Evolutionary conservation across 306 rosid species (phyloP), one percentile per base, ranked within the genome.

Genomic region (Sophora flavescens): DNA sequence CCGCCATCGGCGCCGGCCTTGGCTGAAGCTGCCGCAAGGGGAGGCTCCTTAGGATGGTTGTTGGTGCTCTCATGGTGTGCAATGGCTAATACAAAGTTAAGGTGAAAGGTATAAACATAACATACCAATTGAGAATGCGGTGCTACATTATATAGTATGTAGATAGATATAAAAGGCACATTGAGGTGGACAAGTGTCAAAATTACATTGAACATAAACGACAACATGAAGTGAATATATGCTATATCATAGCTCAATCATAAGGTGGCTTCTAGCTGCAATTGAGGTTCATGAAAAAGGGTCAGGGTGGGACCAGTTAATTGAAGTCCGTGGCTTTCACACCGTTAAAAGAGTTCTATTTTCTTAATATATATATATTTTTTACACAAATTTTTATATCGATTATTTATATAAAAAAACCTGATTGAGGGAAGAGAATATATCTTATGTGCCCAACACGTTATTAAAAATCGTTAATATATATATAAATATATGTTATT

Each of bases 1-100:
- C 88, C 0, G 77, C 47, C 0, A 18, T 74, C 16, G 56, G 44
- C 1, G 22, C 22, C 22, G 52, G 28, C 62, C 56, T 16, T 1
- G 67, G 59, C 13, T 64, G 74, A 44, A 70, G 53, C 42, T 50
- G 65, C 58, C 67, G 38, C 36, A 84, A 71, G 78, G 82, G 67
- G 42, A 81, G 80, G 73, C 56, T 76, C 70, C 75, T 73, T 18
- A 84, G 42, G 51, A 84, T 57, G 72, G 84, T 17, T 62, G 80
- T 74, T 62, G 88, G 78, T 71, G 82, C 54, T 61, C 66, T 81
- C 88, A 84, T 84, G 52, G 67, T 41, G 28, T 39, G 12, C 22
- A 22, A 22, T 22, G 22, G 22, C 22, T 22, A 22, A 22, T 22
- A 22, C 22, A 22, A 22, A 22, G 22, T 22, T 39, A 22, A 0